A percentile compares a stretch with the other conserved stretches of the same genome.
These are phyloP conservation scores for Leishmania turanica DNA, from an alignment of 208 protist species.

Conservation along the genomic window DNA sequence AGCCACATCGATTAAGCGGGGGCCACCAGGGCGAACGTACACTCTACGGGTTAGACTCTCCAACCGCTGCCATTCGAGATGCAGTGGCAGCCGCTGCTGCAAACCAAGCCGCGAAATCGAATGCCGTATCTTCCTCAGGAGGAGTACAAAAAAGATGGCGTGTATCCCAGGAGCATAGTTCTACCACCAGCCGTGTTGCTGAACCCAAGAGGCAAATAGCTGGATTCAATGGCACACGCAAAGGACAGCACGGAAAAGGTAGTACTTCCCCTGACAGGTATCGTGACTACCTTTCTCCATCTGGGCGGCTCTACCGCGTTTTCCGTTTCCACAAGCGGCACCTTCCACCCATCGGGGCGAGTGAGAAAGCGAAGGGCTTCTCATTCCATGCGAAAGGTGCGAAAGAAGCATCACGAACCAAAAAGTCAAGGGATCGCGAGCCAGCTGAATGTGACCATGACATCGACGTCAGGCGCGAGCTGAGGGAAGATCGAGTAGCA, in stretches of 20 bases:
- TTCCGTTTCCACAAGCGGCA: neutral
- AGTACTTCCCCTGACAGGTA: conserved; percentile 2
- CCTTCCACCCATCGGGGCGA: neutral
- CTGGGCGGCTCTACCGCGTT: conserved; percentile 1
- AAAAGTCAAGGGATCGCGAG: neutral
- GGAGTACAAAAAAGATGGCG: neutral
- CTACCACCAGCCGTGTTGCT: no score
- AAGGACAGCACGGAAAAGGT: neutral
- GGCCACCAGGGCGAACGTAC: neutral
- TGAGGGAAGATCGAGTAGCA: neutral
- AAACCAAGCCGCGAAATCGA: neutral
- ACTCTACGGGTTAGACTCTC: conserved; percentile 17
- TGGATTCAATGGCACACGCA: neutral
- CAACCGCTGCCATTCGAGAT: conserved; percentile 7
- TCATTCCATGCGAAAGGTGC: neutral
- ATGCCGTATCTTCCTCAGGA: neutral
- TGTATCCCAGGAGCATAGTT: neutral
- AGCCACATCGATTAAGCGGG: neutral
- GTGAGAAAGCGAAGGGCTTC: neutral
- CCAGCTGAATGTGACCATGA: neutral
- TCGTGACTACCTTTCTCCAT: conserved; percentile 2
- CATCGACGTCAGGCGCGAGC: neutral
- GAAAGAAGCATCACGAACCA: neutral
- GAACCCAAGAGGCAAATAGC: neutral
- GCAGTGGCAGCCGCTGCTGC: neutral